These are phyloP conservation scores for Trichosporon coremiiforme DNA, from an alignment of 1,284 basidiomycete genomes.

Conservation along the genomic window DNA sequence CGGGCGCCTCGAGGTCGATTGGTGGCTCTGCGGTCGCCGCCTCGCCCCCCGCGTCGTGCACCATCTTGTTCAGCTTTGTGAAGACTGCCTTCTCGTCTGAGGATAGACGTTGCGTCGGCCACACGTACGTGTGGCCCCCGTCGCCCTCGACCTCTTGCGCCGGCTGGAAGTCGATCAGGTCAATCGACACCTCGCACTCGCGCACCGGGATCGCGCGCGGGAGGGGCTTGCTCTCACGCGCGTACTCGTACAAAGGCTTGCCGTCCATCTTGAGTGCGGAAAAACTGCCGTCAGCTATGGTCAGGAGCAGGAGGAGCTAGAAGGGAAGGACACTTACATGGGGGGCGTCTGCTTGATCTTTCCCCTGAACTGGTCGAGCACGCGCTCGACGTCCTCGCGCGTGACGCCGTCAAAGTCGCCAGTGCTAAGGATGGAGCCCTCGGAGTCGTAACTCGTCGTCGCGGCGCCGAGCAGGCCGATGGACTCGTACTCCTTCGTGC, in stretches of 20 bases:
- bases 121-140: conserved; percentile 63
- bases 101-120: conserved; percentile 71
- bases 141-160: conserved; percentile 50
- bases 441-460: conserved; percentile 91
- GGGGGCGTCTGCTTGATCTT: conserved; percentile 87
- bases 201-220: conserved; percentile 90
- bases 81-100: conserved; percentile 71
- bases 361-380: conserved; percentile 78
- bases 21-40: conserved; percentile 40
- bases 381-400: conserved; percentile 69
- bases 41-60: conserved; percentile 45
- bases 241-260: conserved; percentile 93
- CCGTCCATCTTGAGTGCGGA: conserved; percentile 99
- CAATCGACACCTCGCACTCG: conserved; percentile 72
- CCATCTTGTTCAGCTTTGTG: conserved; percentile 62
- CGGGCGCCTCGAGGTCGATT: conserved; percentile 41
- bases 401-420: conserved; percentile 85
- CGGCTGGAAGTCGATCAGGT: conserved; percentile 61
- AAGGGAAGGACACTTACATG: too few species aligned
- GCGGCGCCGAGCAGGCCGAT: conserved; percentile 90
- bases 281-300: conserved; percentile 66
- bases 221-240: conserved; percentile 81
- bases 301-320: too few species aligned
- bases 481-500: conserved; percentile 91
- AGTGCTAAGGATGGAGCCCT: conserved; percentile 75